Evolutionary conservation across 1,284 basidiomycete species (phyloP), one percentile per base, ranked within the genome.

Genomic region (Trichosporon ovoides): DNA sequence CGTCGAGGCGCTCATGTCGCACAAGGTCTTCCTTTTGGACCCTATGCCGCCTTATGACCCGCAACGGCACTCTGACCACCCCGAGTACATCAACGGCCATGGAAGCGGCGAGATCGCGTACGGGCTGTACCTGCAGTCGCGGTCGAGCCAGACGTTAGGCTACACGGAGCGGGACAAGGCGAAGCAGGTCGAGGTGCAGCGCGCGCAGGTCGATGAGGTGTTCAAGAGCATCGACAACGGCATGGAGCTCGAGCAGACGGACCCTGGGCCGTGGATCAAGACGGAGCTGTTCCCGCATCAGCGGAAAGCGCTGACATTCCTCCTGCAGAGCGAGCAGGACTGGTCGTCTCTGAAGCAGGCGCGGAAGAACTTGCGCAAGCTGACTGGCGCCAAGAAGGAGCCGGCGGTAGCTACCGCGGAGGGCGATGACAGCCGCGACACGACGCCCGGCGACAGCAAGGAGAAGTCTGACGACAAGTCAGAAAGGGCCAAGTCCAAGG

Each of bases 221-320:
- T 98, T 98, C 80, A 87, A 89, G 77, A 91, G 83, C 68, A 74
- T 98, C 66, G 86, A 86, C 70, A 86, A 85, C 66, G 93, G 91
- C 24, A 90, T 90, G 62, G 92, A 95, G 66, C 79, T 98, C 20
- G 78, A 81, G 14, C 89, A 95, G 75, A 89, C 89, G 14, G 87
- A 93, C 72, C 85, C 93, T 55, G 81, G 89, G 89, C 77, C 83
- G n/a, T 85, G 91, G 69, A 85, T 98, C 61, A 86, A 86, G 35
- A 96, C 96, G n/a, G 82, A 78, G 46, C 81, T 99, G 9, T 98
- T 98, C 76, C 89, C 93, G 16, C 96, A 99, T 80, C 96, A 99
- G 79, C 95, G 95, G 79, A 95, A 96, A 76, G 96, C 94, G 20
- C 81, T 99, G 20, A 92, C 94, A 0, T 99, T 99, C 77, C 80